These are phyloP conservation scores for Ophiostoma tasmaniense DNA, from an alignment of 2,329 filamentous ascomycete genomes.

Conservation along the genomic window DNA sequence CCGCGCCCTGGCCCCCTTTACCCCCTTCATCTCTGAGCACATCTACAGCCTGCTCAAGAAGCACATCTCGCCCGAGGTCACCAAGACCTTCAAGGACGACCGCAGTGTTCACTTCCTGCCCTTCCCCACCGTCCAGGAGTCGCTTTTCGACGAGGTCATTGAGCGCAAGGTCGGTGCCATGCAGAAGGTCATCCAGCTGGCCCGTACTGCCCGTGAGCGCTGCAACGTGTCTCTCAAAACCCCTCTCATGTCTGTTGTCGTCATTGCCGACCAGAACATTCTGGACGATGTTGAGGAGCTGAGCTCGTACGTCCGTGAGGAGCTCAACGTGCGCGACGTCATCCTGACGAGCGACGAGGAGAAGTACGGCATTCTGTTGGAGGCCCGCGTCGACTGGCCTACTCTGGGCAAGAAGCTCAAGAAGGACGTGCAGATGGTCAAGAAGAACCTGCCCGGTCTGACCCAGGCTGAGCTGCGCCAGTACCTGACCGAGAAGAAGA, in stretches of 20 bases:
- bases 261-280: conserved; percentile 80
- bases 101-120: conserved; percentile 87
- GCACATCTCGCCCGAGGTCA: conserved; percentile 64
- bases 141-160: conserved; percentile 77
- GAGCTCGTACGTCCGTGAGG: conserved; percentile 81
- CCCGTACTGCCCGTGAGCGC: conserved; percentile 76
- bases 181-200: conserved; percentile 93
- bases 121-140: conserved; percentile 80
- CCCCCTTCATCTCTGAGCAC: conserved; percentile 88
- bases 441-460: conserved; percentile 75
- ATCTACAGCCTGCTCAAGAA: conserved; percentile 81
- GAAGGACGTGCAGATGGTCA: conserved; percentile 85
- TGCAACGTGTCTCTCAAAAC: conserved; percentile 80
- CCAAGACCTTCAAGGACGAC: conserved; percentile 54
- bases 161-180: conserved; percentile 83
- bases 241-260: conserved; percentile 78
- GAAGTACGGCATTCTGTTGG: conserved; percentile 88
- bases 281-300: conserved; percentile 79
- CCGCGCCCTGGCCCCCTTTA: conserved; percentile 85
- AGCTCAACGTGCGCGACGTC: conserved; percentile 82
- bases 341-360: conserved; percentile 79
- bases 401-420: conserved; percentile 94
- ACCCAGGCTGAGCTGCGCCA: conserved; percentile 71
- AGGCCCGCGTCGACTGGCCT: conserved; percentile 84
- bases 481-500: conserved; percentile 65